A percentile compares a stretch with the other conserved stretches of the same genome.
Evolutionary conservation across 805 yeast species (phyloP).

Genomic region (Candida maesae): DNA sequence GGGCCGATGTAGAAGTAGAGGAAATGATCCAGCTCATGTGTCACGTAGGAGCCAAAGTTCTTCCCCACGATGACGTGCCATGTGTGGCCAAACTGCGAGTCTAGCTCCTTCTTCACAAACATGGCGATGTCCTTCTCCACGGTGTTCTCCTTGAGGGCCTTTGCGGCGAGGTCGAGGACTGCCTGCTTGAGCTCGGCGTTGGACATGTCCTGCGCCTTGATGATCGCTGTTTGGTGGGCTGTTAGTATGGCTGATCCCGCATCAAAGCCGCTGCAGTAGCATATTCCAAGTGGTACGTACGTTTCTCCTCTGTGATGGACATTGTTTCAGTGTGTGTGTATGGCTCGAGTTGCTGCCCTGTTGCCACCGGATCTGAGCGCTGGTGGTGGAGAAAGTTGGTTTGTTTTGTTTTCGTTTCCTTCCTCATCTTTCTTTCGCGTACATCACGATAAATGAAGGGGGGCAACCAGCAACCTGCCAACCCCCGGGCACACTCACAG

Average conservation of each 20-base stretch:
- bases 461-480: not conserved
- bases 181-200: conserved; percentile 47
- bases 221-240: conserved; percentile 14
- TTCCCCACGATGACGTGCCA: conserved; percentile 85
- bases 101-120: conserved; percentile 59
- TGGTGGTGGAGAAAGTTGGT: not conserved
- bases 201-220: conserved; percentile 27
- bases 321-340: not conserved
- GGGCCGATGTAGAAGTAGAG: conserved; percentile 68
- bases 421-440: not conserved
- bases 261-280: no score
- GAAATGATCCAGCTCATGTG: conserved; percentile 73
- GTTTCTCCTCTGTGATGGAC: conserved; percentile 7
- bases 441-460: no score
- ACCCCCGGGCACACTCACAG: no score
- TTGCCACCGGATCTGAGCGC: conserved; percentile 1
- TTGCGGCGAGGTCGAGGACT: conserved; percentile 44
- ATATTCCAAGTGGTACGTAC: no score
- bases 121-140: conserved; percentile 65
- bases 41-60: conserved; percentile 74
- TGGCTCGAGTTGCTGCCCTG: not conserved
- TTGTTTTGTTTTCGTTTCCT: not conserved
- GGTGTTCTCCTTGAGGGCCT: conserved; percentile 40
- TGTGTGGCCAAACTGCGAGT: conserved; percentile 58
- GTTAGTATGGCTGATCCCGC: no score